A percentile compares a stretch with the other conserved stretches of the same genome.
Evolutionary conservation across 1,284 basidiomycete genomes (phyloP).

Genomic region (Phellopilus nigrolimitatus): DNA sequence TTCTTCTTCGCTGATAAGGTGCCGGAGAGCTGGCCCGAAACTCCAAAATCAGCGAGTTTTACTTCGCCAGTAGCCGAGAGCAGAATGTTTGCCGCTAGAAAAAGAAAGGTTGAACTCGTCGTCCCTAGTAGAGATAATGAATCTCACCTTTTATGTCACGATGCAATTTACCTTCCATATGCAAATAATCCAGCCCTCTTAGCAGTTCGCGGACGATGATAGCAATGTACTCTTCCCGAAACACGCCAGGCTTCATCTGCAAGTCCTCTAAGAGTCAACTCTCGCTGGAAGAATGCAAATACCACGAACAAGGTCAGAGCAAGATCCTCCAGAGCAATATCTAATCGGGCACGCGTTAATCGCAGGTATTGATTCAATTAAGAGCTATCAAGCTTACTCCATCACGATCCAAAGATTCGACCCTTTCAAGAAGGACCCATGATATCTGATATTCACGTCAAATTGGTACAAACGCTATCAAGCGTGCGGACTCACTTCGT

Average conservation of each 20-base stretch:
- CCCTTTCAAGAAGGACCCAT: slow-evolving; percentile 93
- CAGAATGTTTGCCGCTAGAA: slow-evolving; percentile 89
- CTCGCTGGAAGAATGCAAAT: slow-evolving; percentile 20
- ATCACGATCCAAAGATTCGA: slow-evolving; percentile 98
- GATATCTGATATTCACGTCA: slow-evolving; percentile 60
- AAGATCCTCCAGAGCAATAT: slow-evolving; percentile 83
- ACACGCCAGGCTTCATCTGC: slow-evolving; percentile 99
- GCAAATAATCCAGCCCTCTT: slow-evolving; percentile 91
- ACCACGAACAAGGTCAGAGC: slow-evolving; percentile 71
- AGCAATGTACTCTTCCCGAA: slow-evolving; percentile 98
- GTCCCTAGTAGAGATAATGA: neutral
- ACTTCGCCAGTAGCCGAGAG: slow-evolving; percentile 94
- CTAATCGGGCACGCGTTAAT: slow-evolving; percentile 34
- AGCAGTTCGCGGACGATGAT: slow-evolving; percentile 93
- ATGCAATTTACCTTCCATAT: slow-evolving; percentile 94
- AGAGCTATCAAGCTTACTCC: slow-evolving; percentile 65
- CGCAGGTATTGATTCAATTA: slow-evolving; percentile 7
- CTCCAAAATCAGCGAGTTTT: slow-evolving; percentile 98
- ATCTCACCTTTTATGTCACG: slow-evolving; percentile 92
- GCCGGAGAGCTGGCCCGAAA: slow-evolving; percentile 96
- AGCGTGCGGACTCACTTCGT: slow-evolving; percentile 85
- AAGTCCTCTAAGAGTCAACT: slow-evolving; percentile 24
- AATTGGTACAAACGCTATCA: too few relatives aligned
- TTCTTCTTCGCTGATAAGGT: slow-evolving; percentile 98
- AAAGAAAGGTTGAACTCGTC: neutral